Conservation (phyloP, 2,329 filamentous ascomycete genomes). For the Apiospora arundinis region DNA sequence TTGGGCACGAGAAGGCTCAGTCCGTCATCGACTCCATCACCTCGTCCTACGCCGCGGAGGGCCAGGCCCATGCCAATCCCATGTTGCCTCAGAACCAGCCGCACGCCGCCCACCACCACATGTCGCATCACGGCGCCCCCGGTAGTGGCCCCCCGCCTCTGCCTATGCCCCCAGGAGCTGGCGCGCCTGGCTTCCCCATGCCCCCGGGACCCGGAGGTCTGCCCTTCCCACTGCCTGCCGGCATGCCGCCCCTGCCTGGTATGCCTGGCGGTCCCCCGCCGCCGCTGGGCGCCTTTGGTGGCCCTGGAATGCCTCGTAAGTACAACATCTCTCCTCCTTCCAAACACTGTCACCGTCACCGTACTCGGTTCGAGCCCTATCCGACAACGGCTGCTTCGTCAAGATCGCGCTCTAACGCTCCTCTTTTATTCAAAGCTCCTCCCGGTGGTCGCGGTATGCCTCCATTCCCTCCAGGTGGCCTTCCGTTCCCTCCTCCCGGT, state of each 20-base stretch:
- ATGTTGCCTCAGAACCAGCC: slow-evolving; percentile 77
- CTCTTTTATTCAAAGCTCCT: slow-evolving; percentile 34
- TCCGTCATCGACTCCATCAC: slow-evolving; percentile 99
- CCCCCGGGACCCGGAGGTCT: slow-evolving; percentile 46
- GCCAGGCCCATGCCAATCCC: slow-evolving; percentile 84
- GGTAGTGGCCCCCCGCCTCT: slow-evolving; percentile 53
- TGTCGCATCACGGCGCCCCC: slow-evolving; percentile 41
- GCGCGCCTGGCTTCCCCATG: slow-evolving; percentile 54
- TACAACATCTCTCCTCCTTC: slow-evolving; percentile 29
- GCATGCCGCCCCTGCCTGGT: slow-evolving; percentile 43
- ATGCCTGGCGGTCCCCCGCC: slow-evolving; percentile 14
- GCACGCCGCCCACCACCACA: slow-evolving; percentile 46
- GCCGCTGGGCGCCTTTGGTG: slow-evolving; percentile 20
- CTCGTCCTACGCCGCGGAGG: slow-evolving; percentile 91
- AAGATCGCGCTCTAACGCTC: slow-evolving; percentile 20
- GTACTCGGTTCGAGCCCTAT: slow-evolving; percentile 7
- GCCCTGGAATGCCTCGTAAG: slow-evolving; percentile 61
- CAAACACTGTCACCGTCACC: slow-evolving; percentile 20
- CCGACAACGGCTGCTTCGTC: neutral
- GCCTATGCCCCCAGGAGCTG: slow-evolving; percentile 48
- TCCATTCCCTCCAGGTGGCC: slow-evolving; percentile 53
- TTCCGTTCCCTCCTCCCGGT: slow-evolving; percentile 42
- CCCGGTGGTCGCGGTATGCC: slow-evolving; percentile 44
- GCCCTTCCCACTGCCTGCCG: slow-evolving; percentile 59
- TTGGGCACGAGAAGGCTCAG: slow-evolving; percentile 97